Conservation (phyloP, 2,329 filamentous ascomycete species). For the Pestalotiopsis sp. region DNA sequence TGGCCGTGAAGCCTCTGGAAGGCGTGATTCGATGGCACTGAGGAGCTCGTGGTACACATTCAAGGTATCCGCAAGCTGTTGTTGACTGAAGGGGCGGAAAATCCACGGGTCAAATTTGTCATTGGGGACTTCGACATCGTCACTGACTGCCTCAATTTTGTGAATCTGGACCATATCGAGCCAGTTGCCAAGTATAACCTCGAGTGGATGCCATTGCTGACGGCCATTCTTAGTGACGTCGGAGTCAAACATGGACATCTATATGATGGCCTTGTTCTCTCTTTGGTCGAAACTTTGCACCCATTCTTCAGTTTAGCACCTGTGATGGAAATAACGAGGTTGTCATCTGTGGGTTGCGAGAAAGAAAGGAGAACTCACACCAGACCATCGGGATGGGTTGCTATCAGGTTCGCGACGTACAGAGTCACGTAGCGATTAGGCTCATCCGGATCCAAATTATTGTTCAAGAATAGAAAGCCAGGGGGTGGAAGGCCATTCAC, state of each 20-base stretch:
- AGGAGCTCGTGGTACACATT: conserved; percentile 9
- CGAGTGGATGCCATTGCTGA: conserved; percentile 22
- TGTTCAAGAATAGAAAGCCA: conserved; percentile 11
- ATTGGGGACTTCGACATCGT: background rate
- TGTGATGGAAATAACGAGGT: background rate
- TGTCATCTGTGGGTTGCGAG: background rate
- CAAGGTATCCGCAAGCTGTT: conserved; percentile 9
- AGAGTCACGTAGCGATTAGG: conserved; percentile 15
- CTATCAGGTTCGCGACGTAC: background rate
- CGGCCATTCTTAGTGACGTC: conserved; percentile 18
- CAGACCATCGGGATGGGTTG: conserved; percentile 5
- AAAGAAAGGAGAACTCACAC: conserved; percentile 6
- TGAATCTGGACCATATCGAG: conserved; percentile 17
- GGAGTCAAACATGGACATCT: conserved; percentile 11
- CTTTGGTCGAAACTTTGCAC: conserved; percentile 19
- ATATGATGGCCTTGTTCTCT: conserved; percentile 18
- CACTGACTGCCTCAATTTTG: conserved; percentile 17
- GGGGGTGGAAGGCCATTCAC: conserved; percentile 13
- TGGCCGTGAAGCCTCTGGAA: background rate
- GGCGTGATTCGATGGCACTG: conserved; percentile 9
- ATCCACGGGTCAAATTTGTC: conserved; percentile 17
- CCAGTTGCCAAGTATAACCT: conserved; percentile 21
- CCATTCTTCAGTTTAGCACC: background rate
- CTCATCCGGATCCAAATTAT: conserved; percentile 4
- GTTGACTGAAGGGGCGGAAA: conserved; percentile 18